phyloP scores from a whole-genome alignment of 306 rosid genomes.

The Malus sylvestris region DNA sequence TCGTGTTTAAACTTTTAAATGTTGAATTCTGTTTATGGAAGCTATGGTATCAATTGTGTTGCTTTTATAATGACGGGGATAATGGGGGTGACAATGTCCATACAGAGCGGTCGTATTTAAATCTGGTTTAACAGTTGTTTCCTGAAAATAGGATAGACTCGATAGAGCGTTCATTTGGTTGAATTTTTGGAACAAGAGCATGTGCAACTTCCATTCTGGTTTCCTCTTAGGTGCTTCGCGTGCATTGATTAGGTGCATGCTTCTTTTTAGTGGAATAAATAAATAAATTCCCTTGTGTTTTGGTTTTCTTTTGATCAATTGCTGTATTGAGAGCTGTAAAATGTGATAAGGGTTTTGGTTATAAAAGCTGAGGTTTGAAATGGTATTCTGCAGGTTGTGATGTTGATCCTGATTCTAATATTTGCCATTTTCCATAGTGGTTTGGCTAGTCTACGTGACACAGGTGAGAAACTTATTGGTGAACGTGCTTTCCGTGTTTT shows the following conservation, averaged over 20 bases:
- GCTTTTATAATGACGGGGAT: background rate
- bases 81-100: background rate
- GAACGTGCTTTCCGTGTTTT: conserved; percentile 90
- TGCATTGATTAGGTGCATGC: background rate
- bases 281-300: background rate
- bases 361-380: conserved; percentile 20
- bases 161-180: background rate
- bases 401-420: conserved; percentile 56
- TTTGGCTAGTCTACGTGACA: conserved; percentile 72
- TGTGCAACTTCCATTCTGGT: background rate
- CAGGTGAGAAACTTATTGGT: conserved; percentile 82
- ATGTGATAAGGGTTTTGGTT: background rate
- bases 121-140: background rate
- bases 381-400: conserved; percentile 62
- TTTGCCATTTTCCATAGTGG: conserved; percentile 88
- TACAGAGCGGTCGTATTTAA: background rate
- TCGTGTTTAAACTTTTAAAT: background rate
- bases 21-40: background rate
- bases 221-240: background rate
- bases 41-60: background rate
- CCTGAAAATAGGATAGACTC: background rate
- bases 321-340: background rate
- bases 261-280: too few species aligned
- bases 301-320: background rate
- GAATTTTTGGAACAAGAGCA: background rate